These are phyloP conservation scores for Penicillium atrosanguineum DNA, from an alignment of 495 filamentous ascomycete genomes.

Conservation along the genomic window DNA sequence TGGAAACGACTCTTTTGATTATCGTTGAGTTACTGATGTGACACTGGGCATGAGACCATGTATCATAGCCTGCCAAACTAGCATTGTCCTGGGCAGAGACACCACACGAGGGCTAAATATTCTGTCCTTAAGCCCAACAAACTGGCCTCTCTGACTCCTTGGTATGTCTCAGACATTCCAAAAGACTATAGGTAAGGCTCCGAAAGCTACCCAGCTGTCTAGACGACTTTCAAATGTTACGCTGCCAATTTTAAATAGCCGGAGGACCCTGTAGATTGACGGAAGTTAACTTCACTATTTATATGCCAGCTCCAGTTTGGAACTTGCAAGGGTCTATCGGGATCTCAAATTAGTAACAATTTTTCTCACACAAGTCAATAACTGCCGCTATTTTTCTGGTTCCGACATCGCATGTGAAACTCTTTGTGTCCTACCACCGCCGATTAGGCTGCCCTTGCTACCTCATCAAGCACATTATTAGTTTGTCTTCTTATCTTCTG, in stretches of 20 bases:
- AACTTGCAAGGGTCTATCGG: not conserved
- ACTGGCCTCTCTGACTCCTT: not conserved
- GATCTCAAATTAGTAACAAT: not conserved
- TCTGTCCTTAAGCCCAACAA: not conserved
- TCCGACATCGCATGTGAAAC: not conserved
- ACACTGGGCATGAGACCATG: not conserved
- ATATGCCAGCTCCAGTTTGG: not conserved
- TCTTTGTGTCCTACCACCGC: not conserved
- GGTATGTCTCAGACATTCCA: not conserved
- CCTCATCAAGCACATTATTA: not conserved
- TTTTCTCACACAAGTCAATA: not conserved
- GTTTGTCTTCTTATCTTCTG: not conserved
- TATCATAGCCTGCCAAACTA: too few relatives aligned
- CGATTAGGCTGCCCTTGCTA: not conserved
- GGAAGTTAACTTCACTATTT: not conserved
- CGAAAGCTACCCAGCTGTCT: not conserved
- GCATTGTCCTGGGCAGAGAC: too few relatives aligned
- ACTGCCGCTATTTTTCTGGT: not conserved
- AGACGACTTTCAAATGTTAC: slow-evolving; percentile 1
- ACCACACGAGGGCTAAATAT: not conserved
- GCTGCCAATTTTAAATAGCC: not conserved
- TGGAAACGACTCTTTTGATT: too few relatives aligned
- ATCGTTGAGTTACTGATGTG: too few relatives aligned
- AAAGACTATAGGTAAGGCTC: not conserved
- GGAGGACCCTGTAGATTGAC: not conserved